phyloP scores from a whole-genome alignment of 805 yeast genomes.

The Wickerhamomyces canadensis region DNA sequence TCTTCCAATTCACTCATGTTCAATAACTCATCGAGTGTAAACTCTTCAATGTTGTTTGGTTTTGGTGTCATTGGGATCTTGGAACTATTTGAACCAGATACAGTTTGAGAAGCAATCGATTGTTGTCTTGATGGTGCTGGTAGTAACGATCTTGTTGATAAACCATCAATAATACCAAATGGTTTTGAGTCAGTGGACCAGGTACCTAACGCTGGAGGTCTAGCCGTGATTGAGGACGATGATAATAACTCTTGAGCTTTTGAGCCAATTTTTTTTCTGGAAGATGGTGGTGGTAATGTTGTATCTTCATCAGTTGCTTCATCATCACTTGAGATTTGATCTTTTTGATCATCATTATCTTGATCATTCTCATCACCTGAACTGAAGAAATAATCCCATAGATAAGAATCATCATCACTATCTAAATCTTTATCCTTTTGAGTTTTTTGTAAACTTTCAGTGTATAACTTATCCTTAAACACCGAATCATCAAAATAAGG shows the following conservation, averaged over 20 bases:
- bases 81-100: not conserved
- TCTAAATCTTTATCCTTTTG: conserved; percentile 14
- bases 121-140: conserved; percentile 27
- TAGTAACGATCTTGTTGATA: conserved; percentile 76
- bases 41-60: conserved; percentile 32
- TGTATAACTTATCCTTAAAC: conserved; percentile 14
- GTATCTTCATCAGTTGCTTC: conserved; percentile 94
- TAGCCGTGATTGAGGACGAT: conserved; percentile 73
- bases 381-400: conserved; percentile 70
- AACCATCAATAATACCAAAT: conserved; percentile 91
- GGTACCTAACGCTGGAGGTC: conserved; percentile 91
- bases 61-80: conserved; percentile 18
- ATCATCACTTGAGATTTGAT: conserved; percentile 44
- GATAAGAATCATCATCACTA: conserved; percentile 55
- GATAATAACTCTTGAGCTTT: conserved; percentile 92
- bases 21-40: conserved; percentile 72
- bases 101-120: not conserved
- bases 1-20: conserved; percentile 86
- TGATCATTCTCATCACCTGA: conserved; percentile 30
- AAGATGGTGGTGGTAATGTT: conserved; percentile 67
- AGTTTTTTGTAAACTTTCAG: conserved; percentile 31
- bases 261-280: conserved; percentile 55
- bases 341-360: conserved; percentile 14
- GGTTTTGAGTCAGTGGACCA: conserved; percentile 86
- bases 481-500: conserved; percentile 37